These are phyloP conservation scores for Pythium aristosporum DNA, from an alignment of 352 stramenopile species.

Conservation along the genomic window DNA sequence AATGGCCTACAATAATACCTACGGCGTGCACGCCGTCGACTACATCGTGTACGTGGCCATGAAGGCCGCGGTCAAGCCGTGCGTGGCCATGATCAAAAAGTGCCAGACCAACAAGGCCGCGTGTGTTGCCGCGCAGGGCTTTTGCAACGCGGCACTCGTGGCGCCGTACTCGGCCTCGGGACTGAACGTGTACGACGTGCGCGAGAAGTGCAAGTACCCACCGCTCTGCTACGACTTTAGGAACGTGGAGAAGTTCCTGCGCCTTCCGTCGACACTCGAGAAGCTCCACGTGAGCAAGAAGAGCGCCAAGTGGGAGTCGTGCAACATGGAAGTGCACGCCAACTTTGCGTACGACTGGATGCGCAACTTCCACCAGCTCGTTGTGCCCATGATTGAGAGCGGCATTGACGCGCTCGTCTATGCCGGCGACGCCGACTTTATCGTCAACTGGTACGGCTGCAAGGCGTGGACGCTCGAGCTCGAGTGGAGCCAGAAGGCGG, in stretches of 20 bases:
- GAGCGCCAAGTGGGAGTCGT: slow-evolving; percentile 87
- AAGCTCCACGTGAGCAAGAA: slow-evolving; percentile 86
- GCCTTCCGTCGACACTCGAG: slow-evolving; percentile 73
- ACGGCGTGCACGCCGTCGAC: slow-evolving; percentile 69
- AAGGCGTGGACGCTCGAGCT: slow-evolving; percentile 94
- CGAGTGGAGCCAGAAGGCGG: slow-evolving; percentile 85
- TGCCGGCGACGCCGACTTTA: slow-evolving; percentile 96
- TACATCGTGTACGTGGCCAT: slow-evolving; percentile 64
- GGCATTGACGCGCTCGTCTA: slow-evolving; percentile 94
- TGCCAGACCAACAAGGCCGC: slow-evolving; percentile 78
- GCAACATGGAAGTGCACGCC: slow-evolving; percentile 95
- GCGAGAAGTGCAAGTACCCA: slow-evolving; percentile 86
- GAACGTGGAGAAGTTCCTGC: slow-evolving; percentile 89
- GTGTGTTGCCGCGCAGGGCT: slow-evolving; percentile 86
- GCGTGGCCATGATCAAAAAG: slow-evolving; percentile 75
- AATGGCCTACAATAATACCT: slow-evolving; percentile 92
- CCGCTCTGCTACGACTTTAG: slow-evolving; percentile 96
- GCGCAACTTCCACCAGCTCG: slow-evolving; percentile 93
- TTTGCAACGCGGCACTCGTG: slow-evolving; percentile 88
- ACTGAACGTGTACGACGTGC: slow-evolving; percentile 90
- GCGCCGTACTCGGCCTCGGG: slow-evolving; percentile 50
- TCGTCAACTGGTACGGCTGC: slow-evolving; percentile 98
- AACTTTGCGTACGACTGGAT: slow-evolving; percentile 96
- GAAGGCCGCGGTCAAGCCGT: slow-evolving; percentile 60
- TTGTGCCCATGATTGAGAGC: slow-evolving; percentile 90